phyloP scores from a whole-genome alignment of 2,329 filamentous ascomycete genomes.

The Phaeosphaeriaceae sp. region DNA sequence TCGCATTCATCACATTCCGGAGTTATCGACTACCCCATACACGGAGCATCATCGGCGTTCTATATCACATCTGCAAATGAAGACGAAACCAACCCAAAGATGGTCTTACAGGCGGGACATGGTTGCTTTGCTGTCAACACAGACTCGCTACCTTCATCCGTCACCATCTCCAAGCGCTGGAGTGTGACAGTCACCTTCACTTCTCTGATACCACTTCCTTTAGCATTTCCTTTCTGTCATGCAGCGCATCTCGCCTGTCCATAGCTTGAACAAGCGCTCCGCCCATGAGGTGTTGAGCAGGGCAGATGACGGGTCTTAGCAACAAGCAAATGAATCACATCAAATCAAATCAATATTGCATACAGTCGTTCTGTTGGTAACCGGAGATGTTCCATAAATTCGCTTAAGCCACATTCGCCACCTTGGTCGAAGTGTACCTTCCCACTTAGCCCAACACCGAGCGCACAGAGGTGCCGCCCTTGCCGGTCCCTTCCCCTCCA shows the following conservation, averaged over 20 bases:
- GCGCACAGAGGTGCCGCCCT: neutral
- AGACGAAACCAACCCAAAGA: conserved; percentile 1
- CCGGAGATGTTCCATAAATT: neutral
- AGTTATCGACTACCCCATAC: conserved; percentile 17
- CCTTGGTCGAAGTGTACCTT: neutral
- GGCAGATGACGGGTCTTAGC: conserved; percentile 38
- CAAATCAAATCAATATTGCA: neutral
- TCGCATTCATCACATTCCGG: conserved; percentile 13
- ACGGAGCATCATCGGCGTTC: conserved; percentile 45
- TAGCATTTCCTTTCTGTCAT: conserved; percentile 8
- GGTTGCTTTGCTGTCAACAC: conserved; percentile 8
- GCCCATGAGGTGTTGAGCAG: conserved; percentile 35
- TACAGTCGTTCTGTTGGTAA: neutral
- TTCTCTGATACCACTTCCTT: conserved; percentile 28
- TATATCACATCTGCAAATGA: conserved; percentile 25
- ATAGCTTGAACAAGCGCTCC: conserved; percentile 43
- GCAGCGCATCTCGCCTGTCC: conserved; percentile 31
- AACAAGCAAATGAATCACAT: conserved; percentile 8
- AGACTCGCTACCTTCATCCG: conserved; percentile 22
- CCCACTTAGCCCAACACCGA: neutral
- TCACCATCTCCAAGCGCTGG: conserved; percentile 48
- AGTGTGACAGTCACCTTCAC: conserved; percentile 38
- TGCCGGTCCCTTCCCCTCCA: conserved; percentile 2
- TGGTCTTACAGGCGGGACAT: conserved; percentile 9
- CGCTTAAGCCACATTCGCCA: neutral